Evolutionary conservation across 441 rosid genomes (phyloP), one percentile per base, ranked within the genome.

Genomic region (Erysimum pusillum): DNA sequence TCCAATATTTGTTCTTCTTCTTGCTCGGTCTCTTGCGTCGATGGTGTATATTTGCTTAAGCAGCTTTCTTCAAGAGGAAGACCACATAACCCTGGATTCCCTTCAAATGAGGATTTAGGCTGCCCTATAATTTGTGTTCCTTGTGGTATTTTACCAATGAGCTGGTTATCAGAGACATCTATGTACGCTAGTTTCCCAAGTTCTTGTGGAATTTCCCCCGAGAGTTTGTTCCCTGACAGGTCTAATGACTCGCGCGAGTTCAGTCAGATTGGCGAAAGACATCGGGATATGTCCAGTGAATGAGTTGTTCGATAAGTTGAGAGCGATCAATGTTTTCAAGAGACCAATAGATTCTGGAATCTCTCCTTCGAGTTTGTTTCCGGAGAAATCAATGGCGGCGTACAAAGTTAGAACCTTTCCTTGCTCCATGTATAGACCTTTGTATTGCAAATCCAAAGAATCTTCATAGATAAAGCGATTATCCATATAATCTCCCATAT

Each of bases 301-400:
- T 8, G 15, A 9, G 62, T 87, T 88, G 65, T 77, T 66, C 0
- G 86, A 81, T 7, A 85, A 51, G 4, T 80, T 82, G 15, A 85
- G 83, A 2, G 63, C 31, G 5, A 46, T 31, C 25, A 85, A 49
- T 3, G 57, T 58, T n/a, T 65, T 53, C 7, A 87, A 52, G 0
- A 31, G 72, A 25, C 83, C 83, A n/a, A 83, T 54, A 12, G 63
- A 41, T 7, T 64, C 13, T 5, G 88, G 84, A 64, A 81, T 83
- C 4, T 34, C 73, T 65, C 88, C 85, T 9, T 49, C 53, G 1
- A 88, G 80, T 11, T 41, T 56, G 69, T 59, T 67, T 7, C 64
- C 66, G n/a, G 72, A 67, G 63, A 65, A 76, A 63, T 72, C 76
- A 56, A 68, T 45, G 25, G 35, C 73, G 1, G 63, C n/a, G 39